Evolutionary conservation across 768 basidiomycete genomes (phyloP).

Genomic region (Pleurotus eryngii): DNA sequence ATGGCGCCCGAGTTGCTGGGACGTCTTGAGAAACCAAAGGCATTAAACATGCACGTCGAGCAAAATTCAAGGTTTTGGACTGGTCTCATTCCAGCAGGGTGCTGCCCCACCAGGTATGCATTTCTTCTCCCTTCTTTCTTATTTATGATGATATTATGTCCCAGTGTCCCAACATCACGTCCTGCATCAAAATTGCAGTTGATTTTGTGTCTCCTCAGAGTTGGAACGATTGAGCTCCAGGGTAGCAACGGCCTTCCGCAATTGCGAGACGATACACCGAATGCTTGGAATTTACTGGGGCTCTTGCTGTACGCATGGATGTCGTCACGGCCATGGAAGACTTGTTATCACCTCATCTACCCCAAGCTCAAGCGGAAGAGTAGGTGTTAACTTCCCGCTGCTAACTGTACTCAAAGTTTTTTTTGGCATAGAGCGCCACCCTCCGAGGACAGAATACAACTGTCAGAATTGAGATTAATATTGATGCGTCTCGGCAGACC

Average conservation of each 20-base stretch:
- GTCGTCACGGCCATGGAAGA: background rate
- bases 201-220: constrained; percentile 2
- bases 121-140: background rate
- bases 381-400: background rate
- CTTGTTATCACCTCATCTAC: background rate
- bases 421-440: no score
- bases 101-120: constrained; percentile 58
- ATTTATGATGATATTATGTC: background rate
- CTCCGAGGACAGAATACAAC: no score
- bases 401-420: background rate
- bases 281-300: background rate
- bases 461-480: no score
- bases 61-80: constrained; percentile 68
- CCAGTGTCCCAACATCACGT: background rate
- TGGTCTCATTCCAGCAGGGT: constrained; percentile 78
- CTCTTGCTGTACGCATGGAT: background rate
- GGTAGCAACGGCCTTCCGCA: background rate
- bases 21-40: constrained; percentile 51
- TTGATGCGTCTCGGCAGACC: no score
- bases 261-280: background rate
- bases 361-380: background rate
- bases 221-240: background rate
- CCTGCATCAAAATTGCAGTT: constrained; percentile 5
- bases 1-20: constrained; percentile 35
- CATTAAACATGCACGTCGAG: constrained; percentile 60